Evolutionary conservation across 2,329 filamentous ascomycete species (phyloP), one percentile per base, ranked within the genome.

Genomic region (Colletotrichum sp.): DNA sequence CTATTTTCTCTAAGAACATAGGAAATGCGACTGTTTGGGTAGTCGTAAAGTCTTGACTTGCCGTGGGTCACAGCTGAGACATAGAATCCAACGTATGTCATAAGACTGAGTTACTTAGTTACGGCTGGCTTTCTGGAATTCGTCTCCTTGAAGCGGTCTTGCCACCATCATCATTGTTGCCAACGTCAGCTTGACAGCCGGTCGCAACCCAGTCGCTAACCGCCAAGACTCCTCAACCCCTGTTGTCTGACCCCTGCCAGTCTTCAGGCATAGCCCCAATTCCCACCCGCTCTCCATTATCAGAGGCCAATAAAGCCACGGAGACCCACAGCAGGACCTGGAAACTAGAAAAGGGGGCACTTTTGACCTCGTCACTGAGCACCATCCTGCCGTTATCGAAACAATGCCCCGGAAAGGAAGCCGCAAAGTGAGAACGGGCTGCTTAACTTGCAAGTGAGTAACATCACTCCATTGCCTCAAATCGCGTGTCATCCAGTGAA

Each of bases 381-480:
- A 21, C 12, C n/a, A 52, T 52, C 43, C n/a, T 52, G 10, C 43
- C 7, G 12, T 52, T 52, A 24, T 52, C 43, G 43, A 52, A 52
- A 48, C 18, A 16, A 74, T 74, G 72, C 52, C 68, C 14, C 82
- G 82, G n/a, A 87, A 86, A 78, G 86, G 86, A 16, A 86, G 81
- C 55, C 84, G 83, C 77, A 87, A 87, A 76, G 86, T 87, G 52
- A 83, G 85, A 55, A 88, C 86, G 4, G 89, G 89, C 9, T 90
- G 89, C 80, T 82, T 88, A 63, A 90, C 89, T 63, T 90, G 89
- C 87, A 90, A 90, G 88, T 89, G 78, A 76, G 88, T 87, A 32
- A 28, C 24, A n/a, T n/a, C 12, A 43, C 26, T n/a, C 21, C 12
- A 2, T 52, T 21, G 12, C 43, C 4, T 48, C 43, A 8, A n/a